Base-by-base conservation (phyloP, 192 early-diverging fungal genomes). In the Coemansia sp. region DNA sequence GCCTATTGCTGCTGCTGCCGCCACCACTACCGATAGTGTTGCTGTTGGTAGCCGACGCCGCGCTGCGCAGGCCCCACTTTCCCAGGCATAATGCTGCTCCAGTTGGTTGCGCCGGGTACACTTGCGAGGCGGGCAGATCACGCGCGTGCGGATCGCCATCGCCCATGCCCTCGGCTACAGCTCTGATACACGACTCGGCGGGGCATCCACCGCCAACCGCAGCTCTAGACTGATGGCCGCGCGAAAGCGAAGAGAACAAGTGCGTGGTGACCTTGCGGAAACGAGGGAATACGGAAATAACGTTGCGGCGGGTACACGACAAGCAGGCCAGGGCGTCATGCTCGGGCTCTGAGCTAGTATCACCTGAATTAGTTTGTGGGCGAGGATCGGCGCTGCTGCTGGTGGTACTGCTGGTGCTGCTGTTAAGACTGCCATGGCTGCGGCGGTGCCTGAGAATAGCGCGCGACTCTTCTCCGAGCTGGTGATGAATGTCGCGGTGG, bases 261-360 rank as follows among this genome's bases (percentile, higher is more conserved):
- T 72, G 74, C 0, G 64, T 76, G 12, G 79, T 72, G 14, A 76
- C 68, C 23, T 74, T 70, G 53, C 79, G 74, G 42, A 82, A 70
- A 15, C 79, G 74, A 19, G 79, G 74, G 53, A 82, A 71, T 31
- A 75, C 79, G 29, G 67, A 62, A 42, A 73, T 71, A 53, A 82
- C 79, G 50, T 73, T 73, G 63, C 71, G 79, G 31, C 79, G 74
- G 1, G 74, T 76, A 39, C 74, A 76, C 19, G 74, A 71, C 23
- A 82, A 68, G 36, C 79, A 82, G 37, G 70, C 46, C 21, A 51
- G 64, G 21, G 74, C 57, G 46, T 70, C 41, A 67, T 81, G 74
- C 62, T 73, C 67, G 60, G 48, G 41, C 55, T 75, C 73, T 2
- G 57, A 29, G 34, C 31, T 57, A 29, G 31, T 14, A 12, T 57